Evolutionary conservation across 1,284 basidiomycete species (phyloP).

Genomic region (Sanghuangporus baumii): DNA sequence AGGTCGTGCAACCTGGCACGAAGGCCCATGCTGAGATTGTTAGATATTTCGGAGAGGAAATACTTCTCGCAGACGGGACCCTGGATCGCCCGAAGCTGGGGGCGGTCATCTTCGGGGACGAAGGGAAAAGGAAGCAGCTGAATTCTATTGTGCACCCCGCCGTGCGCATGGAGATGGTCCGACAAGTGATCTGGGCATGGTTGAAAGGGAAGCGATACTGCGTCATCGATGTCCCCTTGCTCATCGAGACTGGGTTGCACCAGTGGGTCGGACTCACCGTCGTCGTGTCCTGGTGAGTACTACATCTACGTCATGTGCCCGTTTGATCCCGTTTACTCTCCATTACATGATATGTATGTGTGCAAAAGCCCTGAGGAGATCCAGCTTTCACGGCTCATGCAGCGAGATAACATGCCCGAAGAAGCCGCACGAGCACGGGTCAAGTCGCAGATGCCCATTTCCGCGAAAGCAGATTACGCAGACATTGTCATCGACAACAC

Average conservation of each 20-base stretch:
- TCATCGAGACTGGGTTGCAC: conserved; percentile 89
- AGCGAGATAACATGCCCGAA: conserved; percentile 53
- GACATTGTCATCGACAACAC: conserved; percentile 90
- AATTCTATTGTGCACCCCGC: conserved; percentile 91
- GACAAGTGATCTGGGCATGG: conserved; percentile 71
- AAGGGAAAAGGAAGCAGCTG: conserved; percentile 63
- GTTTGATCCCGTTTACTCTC: not conserved
- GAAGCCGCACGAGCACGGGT: conserved; percentile 72
- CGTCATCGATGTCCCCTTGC: conserved; percentile 88
- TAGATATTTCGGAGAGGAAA: conserved; percentile 61
- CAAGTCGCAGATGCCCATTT: conserved; percentile 76
- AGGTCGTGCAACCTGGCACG: conserved; percentile 85
- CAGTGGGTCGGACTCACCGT: conserved; percentile 80
- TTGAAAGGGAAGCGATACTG: conserved; percentile 72
- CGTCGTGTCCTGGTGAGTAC: conserved; percentile 85
- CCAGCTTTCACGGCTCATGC: conserved; percentile 76
- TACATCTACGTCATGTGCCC: conserved; percentile 25
- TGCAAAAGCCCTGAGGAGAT: conserved; percentile 57
- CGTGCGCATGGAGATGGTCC: conserved; percentile 73
- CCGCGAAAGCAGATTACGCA: conserved; percentile 77
- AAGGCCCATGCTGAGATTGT: conserved; percentile 67
- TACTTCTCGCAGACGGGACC: conserved; percentile 65
- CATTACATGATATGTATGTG: not conserved
- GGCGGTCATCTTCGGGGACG: conserved; percentile 79
- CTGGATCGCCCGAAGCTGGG: conserved; percentile 86